Percentiles rank a stretch among this genome's conserved stretches.
phyloP scores from a whole-genome alignment of 345 rosid species.

The Gynandropsis gynandra region DNA sequence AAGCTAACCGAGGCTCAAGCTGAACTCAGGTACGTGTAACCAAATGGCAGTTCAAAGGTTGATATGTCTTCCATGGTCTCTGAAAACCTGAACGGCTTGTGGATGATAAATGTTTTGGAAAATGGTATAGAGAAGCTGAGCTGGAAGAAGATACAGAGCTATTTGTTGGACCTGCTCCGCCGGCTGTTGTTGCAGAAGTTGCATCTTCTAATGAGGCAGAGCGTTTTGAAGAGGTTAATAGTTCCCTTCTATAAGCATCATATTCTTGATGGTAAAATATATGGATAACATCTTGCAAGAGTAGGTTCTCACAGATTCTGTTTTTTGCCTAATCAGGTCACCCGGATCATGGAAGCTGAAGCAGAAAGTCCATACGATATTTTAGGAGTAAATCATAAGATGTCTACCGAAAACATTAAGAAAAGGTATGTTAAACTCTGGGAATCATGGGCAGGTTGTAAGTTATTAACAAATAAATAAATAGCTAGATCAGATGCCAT shows the following conservation, averaged over 20 bases:
- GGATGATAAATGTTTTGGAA: too few relatives aligned
- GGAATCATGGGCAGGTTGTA: background rate
- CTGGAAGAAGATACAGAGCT: conserved; percentile 70
- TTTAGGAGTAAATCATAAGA: conserved; percentile 66
- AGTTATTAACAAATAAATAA: background rate
- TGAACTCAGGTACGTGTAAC: conserved; percentile 53
- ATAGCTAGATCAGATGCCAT: background rate
- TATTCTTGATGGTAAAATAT: background rate
- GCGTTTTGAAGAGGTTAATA: conserved; percentile 82
- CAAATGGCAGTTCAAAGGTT: background rate
- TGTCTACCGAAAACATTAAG: conserved; percentile 68
- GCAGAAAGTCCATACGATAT: conserved; percentile 65
- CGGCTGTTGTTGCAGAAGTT: conserved; percentile 85
- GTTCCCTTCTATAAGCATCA: conserved; percentile 4
- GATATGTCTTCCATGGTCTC: too few relatives aligned
- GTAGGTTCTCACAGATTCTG: conserved; percentile 10
- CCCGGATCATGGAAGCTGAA: conserved; percentile 77
- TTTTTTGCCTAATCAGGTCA: conserved; percentile 42
- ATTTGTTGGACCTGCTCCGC: conserved; percentile 88
- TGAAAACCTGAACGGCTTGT: too few relatives aligned
- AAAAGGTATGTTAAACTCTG: conserved; percentile 47
- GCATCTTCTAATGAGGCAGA: conserved; percentile 90
- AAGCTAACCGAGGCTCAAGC: conserved; percentile 90
- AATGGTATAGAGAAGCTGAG: conserved; percentile 56
- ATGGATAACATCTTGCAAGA: background rate